Evolutionary conservation across 306 rosid genomes (phyloP), one percentile per base, ranked within the genome.

Genomic region (Lupinus albus): DNA sequence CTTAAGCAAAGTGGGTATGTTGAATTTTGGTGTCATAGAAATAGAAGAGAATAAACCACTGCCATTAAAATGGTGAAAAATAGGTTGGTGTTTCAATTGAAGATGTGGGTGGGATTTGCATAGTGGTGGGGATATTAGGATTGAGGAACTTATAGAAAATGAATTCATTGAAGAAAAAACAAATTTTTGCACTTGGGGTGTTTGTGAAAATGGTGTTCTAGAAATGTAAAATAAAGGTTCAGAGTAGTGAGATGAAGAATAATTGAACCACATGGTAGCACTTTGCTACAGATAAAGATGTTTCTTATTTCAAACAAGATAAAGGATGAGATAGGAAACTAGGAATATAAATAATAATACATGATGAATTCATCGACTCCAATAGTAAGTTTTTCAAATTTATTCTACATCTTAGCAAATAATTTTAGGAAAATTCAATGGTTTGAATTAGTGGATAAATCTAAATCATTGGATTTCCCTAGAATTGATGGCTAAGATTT

Each of bases 151-250:
- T 62, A 64, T 60, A 38, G 76, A 71, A 11, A 77, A 20, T 33
- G 88, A 92, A 81, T 78, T 89, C 98, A 92, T 92, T 73, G 87
- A 51, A 57, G 55, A 82, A 69, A 53, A 16, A 11, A 16, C 0
- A 13, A 8, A 30, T 36, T 13, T 61, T 32, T 10, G 17, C 42
- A 54, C 28, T 11, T 55, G 36, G 6, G 8, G 55, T 44, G 15
- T 33, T 46, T 35, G 11, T 11, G 14, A 38, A 38, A 38, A 8
- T 38, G 44, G 44, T 38, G 7, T 7, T 8, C 10, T 38, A 38
- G 44, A 38, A 38, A 2, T 38, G 44, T 2, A 38, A 38, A 7
- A 8, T 38, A 38, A 38, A 38, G 2, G 9, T 38, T 38, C 44
- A 2, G 44, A 38, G n/a, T n/a, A n/a, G n/a, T n/a, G n/a, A 38